Evolutionary conservation across 1,139 yeast species (phyloP).

Genomic region (Taphrina wiesneri): DNA sequence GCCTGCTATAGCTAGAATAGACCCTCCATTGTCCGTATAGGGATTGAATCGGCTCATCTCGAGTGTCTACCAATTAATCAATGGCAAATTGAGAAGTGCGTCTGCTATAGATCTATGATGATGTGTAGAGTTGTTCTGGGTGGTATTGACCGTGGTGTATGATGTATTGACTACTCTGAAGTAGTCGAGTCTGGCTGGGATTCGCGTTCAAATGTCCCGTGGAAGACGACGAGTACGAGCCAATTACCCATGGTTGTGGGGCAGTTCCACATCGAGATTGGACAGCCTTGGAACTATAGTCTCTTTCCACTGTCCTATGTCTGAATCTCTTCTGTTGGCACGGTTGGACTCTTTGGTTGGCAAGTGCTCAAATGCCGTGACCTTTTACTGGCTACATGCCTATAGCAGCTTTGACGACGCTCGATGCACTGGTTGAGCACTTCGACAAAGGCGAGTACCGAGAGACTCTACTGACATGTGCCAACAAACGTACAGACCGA

Average conservation of each 20-base stretch:
- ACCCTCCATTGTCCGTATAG: slow-evolving; percentile 76
- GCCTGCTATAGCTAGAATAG: slow-evolving; percentile 95
- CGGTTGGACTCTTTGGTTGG: too few relatives aligned
- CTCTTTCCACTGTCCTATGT: too few relatives aligned
- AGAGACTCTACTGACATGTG: neutral
- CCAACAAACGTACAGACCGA: neutral
- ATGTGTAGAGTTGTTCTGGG: neutral
- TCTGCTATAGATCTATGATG: neutral
- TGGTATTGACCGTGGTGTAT: neutral
- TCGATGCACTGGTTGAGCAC: neutral
- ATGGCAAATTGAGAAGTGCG: neutral
- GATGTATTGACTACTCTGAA: neutral
- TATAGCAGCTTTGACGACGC: neutral
- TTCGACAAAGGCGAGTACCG: neutral
- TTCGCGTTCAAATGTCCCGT: neutral
- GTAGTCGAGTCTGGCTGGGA: neutral
- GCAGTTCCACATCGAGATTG: neutral
- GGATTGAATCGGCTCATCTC: slow-evolving; percentile 31
- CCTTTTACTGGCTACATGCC: too few relatives aligned
- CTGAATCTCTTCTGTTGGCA: too few relatives aligned
- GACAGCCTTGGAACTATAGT: too few relatives aligned
- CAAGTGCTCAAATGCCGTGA: too few relatives aligned
- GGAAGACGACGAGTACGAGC: neutral
- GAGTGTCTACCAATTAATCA: neutral
- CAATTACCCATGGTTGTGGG: neutral